Conservation (phyloP, 2,329 filamentous ascomycete species). For the Amesomyces nigricolor region DNA sequence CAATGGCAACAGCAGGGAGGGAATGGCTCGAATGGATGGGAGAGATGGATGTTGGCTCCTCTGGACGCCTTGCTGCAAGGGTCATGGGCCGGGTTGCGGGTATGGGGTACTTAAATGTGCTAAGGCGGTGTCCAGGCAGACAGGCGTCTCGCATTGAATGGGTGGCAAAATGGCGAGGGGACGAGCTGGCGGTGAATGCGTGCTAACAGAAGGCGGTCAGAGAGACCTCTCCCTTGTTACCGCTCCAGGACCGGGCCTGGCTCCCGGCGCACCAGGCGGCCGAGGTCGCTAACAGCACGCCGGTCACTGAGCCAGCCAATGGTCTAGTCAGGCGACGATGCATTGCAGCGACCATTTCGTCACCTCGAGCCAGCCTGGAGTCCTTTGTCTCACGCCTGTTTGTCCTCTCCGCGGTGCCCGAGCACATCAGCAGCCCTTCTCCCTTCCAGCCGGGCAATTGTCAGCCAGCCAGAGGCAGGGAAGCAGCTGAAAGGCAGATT, state of each 20-base stretch:
- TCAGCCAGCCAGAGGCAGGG: slow-evolving; percentile 5
- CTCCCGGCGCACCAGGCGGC: slow-evolving; percentile 4
- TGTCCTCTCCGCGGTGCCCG: too few relatives aligned
- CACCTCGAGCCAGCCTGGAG: slow-evolving; percentile 5
- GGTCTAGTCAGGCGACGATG: slow-evolving; percentile 7
- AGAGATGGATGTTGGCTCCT: too few relatives aligned
- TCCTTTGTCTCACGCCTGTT: not conserved
- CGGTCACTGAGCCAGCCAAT: slow-evolving; percentile 17
- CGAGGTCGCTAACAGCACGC: slow-evolving; percentile 17
- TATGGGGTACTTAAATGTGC: slow-evolving; percentile 24
- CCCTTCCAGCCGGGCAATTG: not conserved
- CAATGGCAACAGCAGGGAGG: not conserved
- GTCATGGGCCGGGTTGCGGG: not conserved
- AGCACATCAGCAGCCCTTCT: too few relatives aligned
- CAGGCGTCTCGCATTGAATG: slow-evolving; percentile 18
- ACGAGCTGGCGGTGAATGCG: slow-evolving; percentile 18
- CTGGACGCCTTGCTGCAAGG: too few relatives aligned
- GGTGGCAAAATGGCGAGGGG: slow-evolving; percentile 16
- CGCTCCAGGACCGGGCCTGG: not conserved
- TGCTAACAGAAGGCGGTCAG: slow-evolving; percentile 25
- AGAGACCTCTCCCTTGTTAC: slow-evolving; percentile 19
- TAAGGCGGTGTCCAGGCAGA: slow-evolving; percentile 23
- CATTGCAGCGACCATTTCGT: slow-evolving; percentile 3
- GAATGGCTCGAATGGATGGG: not conserved
- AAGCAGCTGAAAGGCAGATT: slow-evolving; percentile 6